Evolutionary conservation across 2,329 filamentous ascomycete species (phyloP).

Genomic region (Beauveria sp.): DNA sequence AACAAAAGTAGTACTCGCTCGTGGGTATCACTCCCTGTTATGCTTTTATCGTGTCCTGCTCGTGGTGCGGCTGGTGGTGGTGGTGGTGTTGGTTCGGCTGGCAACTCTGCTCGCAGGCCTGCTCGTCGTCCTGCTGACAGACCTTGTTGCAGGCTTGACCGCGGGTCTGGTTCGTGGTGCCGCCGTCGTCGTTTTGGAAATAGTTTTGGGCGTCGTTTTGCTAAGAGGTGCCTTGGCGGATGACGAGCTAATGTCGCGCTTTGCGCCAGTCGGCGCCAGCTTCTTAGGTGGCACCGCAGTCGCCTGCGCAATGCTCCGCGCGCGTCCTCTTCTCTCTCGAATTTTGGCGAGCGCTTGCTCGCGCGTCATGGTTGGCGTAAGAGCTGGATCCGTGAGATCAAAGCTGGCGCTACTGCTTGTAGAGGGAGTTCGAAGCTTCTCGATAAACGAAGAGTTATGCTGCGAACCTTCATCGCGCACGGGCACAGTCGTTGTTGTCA

Average conservation of each 20-base stretch:
- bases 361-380: slow-evolving; percentile 60
- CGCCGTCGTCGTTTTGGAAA: background rate
- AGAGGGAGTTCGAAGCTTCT: slow-evolving; percentile 38
- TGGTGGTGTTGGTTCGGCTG: background rate
- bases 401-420: slow-evolving; percentile 34
- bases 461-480: slow-evolving; percentile 36
- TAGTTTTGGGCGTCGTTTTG: slow-evolving; percentile 4
- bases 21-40: background rate
- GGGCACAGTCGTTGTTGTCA: slow-evolving; percentile 45
- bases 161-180: slow-evolving; percentile 1
- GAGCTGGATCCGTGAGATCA: slow-evolving; percentile 47
- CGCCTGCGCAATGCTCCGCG: slow-evolving; percentile 56
- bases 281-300: slow-evolving; percentile 48
- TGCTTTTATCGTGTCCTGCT: slow-evolving; percentile 9
- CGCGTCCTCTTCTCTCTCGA: slow-evolving; percentile 61
- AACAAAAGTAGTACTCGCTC: slow-evolving; percentile 1
- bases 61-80: background rate
- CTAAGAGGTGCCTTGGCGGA: slow-evolving; percentile 21
- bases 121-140: slow-evolving; percentile 6
- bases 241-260: slow-evolving; percentile 43
- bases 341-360: slow-evolving; percentile 72
- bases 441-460: slow-evolving; percentile 33
- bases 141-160: background rate
- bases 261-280: slow-evolving; percentile 35
- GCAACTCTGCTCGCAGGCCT: slow-evolving; percentile 1